Base-by-base conservation (phyloP, 2,329 filamentous ascomycete genomes). In the Monosporascus sp. region DNA sequence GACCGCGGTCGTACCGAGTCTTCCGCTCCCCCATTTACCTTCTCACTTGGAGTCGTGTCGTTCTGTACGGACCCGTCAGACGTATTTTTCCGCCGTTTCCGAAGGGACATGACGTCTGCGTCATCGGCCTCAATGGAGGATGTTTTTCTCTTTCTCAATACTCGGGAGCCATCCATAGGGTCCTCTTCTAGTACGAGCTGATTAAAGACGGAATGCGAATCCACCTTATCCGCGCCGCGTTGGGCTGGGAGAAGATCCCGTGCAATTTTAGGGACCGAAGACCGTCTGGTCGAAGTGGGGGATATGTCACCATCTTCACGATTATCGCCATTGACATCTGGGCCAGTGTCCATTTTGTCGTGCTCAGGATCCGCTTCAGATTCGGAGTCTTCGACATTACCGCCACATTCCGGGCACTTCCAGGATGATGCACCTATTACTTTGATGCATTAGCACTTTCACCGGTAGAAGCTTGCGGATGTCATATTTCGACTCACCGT, bases 81-180 rank as follows among this genome's bases (percentile, higher is more conserved):
- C 0, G 72, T 71, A 24, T 78, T 75, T 61, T 76, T 76, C 45
- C 78, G 71, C 37, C 83, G 76, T 66, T 82, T 86, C 55, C 80
- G 78, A 37, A 78, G 66, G 1, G 76, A 73, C 54, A 76, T 71
- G 17, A 74, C 70, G 17, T 75, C 74, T 58, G 73, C 74, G 60
- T 87, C 78, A 58, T 89, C 76, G 55, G 73, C 75, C 48, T 87
- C 85, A 14, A 81, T 76, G 3, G 88, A 87, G 1, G 89, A 91
- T 18, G 89, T 86, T 70, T 93, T 96, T 51, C 92, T 84, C 72
- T 96, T 96, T 55, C 92, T 82, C 55, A 96, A 74, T 35, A 88
- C 82, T 51, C 91, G 86, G 8, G 89, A 86, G 46, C 87, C 88
- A 69, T 93, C 88, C 74, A 87, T 78, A 7, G 86, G 79, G 63